These are phyloP conservation scores for Russula ochroleuca DNA, from an alignment of 768 basidiomycete genomes.

Conservation along the genomic window DNA sequence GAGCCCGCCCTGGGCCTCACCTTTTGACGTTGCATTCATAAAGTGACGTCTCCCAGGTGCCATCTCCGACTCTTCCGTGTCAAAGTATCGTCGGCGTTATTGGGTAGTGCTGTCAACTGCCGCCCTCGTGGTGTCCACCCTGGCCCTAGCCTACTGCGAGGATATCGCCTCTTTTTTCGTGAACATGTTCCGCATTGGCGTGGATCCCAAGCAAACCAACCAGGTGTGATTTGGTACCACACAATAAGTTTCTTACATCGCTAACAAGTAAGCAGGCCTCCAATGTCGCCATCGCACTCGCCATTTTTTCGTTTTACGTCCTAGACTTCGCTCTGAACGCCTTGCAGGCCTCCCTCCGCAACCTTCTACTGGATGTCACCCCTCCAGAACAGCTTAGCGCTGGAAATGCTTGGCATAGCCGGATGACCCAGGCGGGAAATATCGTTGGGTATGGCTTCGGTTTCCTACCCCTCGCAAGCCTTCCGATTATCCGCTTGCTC, in stretches of 20 bases:
- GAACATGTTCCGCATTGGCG: conserved; percentile 63
- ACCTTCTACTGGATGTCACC: conserved; percentile 87
- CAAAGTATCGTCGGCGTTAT: conserved; percentile 84
- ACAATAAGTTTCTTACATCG: conserved; percentile 11
- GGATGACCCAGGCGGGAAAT: conserved; percentile 96
- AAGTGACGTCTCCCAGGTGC: conserved; percentile 53
- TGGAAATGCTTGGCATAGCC: conserved; percentile 97
- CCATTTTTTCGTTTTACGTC: conserved; percentile 85
- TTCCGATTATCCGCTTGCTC: conserved; percentile 72
- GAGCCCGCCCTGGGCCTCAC: conserved; percentile 26
- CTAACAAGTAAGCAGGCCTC: conserved; percentile 45
- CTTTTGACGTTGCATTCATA: conserved; percentile 3
- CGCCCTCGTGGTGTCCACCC: conserved; percentile 71
- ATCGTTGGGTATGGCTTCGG: conserved; percentile 93
- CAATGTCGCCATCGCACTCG: conserved; percentile 75
- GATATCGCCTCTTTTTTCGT: conserved; percentile 69
- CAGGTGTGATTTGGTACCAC: conserved; percentile 40
- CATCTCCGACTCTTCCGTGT: conserved; percentile 89
- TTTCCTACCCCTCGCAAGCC: conserved; percentile 78
- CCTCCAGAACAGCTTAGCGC: conserved; percentile 85
- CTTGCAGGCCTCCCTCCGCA: conserved; percentile 85
- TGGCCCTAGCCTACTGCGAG: conserved; percentile 80
- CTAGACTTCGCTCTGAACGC: conserved; percentile 98
- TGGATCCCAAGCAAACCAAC: conserved; percentile 69
- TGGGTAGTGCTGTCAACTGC: conserved; percentile 90